Conservation (phyloP, 441 rosid species). For the Sinapis alba region DNA sequence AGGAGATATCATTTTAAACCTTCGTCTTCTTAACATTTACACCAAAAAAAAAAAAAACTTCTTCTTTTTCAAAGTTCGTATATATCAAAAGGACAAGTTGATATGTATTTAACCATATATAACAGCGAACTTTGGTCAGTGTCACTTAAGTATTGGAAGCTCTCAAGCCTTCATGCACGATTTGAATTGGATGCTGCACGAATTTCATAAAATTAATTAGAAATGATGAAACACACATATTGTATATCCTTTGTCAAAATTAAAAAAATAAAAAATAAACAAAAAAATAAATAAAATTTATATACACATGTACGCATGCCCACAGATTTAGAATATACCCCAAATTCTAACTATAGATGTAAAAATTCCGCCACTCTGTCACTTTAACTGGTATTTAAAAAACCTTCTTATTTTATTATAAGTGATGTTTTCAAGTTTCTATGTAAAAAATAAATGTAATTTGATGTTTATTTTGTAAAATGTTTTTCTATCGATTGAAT, state of each 20-base stretch:
- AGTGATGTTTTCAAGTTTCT: no score
- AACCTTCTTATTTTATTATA: no score
- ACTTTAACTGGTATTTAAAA: no score
- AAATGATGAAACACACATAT: neutral
- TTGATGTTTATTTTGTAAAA: no score
- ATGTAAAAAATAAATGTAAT: no score
- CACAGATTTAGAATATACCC: neutral
- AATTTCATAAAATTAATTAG: neutral
- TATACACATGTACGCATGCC: neutral
- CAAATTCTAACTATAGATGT: neutral
- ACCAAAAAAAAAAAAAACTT: no score
- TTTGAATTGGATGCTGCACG: constrained; percentile 10
- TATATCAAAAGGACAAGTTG: no score
- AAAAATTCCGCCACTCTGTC: neutral
- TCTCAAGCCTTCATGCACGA: constrained; percentile 28
- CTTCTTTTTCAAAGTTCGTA: no score
- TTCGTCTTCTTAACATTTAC: no score
- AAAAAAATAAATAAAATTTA: neutral
- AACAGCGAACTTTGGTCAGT: neutral
- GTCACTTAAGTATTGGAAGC: constrained; percentile 33
- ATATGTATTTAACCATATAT: no score
- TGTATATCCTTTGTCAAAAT: neutral
- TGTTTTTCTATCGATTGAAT: no score
- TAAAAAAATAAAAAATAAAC: neutral
- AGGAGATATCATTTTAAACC: no score